phyloP scores from a whole-genome alignment of 2,329 filamentous ascomycete genomes.

The Cladosporium velox region DNA sequence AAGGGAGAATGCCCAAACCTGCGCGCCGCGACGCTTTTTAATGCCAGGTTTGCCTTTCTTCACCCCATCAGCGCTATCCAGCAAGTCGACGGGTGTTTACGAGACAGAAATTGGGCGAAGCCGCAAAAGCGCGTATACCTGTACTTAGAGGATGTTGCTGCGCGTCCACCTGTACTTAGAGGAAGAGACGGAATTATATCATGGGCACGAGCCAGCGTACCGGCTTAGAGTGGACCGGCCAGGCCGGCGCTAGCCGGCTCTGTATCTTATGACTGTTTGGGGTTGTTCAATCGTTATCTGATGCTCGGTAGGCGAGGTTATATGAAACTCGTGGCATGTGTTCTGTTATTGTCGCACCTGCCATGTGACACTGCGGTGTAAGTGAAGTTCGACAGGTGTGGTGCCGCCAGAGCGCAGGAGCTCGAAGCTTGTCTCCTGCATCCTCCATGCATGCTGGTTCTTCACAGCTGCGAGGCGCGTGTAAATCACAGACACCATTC shows the following conservation, averaged over 20 bases:
- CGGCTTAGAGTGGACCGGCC: conserved; percentile 3
- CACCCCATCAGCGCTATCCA: conserved; percentile 19
- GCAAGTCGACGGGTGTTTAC: conserved; percentile 9
- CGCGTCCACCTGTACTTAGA: conserved; percentile 18
- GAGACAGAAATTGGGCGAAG: conserved; percentile 16
- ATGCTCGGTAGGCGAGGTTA: not conserved
- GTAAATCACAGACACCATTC: too few species aligned
- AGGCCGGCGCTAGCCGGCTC: conserved; percentile 15
- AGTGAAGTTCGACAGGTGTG: not conserved
- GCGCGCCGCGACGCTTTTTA: conserved; percentile 3
- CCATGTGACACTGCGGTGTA: not conserved
- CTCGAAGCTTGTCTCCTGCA: conserved; percentile 1
- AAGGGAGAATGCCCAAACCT: not conserved
- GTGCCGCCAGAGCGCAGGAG: not conserved
- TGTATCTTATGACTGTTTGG: conserved; percentile 10
- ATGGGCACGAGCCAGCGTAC: conserved; percentile 6
- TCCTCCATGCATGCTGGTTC: not conserved
- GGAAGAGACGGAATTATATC: conserved; percentile 13
- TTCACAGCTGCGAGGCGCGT: not conserved
- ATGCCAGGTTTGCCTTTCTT: conserved; percentile 12
- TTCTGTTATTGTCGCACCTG: not conserved
- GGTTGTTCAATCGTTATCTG: not conserved
- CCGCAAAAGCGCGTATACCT: conserved; percentile 12
- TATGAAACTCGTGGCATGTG: not conserved
- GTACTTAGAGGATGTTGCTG: conserved; percentile 14